These are phyloP conservation scores for Mycena metata DNA, from an alignment of 768 basidiomycete species.

Conservation along the genomic window DNA sequence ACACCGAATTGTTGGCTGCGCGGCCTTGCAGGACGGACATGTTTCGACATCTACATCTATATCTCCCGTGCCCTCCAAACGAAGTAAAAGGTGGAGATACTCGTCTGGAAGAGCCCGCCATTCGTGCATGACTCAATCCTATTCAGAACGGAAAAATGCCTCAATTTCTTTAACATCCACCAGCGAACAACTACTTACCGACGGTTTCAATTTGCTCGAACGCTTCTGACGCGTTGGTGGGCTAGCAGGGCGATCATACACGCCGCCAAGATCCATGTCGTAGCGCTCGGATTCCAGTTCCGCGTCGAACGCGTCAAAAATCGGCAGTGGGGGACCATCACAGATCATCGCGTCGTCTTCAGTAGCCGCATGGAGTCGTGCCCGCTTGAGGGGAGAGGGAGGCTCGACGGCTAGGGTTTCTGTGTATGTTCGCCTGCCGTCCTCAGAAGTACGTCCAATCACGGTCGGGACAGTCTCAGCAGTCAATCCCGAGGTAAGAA, in stretches of 20 bases:
- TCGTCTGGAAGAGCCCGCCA: neutral
- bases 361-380: neutral
- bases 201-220: neutral
- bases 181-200: neutral
- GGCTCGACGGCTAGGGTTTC: neutral
- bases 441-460: neutral
- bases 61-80: neutral
- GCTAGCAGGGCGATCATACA: neutral
- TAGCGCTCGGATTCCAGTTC: neutral
- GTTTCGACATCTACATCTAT: neutral
- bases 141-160: neutral
- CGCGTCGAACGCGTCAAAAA: neutral
- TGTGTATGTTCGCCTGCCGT: neutral
- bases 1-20: too few species aligned
- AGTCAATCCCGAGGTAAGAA: too few species aligned
- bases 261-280: neutral
- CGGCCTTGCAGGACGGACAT: neutral
- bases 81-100: neutral
- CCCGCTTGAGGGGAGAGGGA: neutral
- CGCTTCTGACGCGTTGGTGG: neutral
- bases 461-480: neutral
- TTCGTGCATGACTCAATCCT: neutral
- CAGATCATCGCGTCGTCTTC: neutral
- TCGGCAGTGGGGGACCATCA: neutral
- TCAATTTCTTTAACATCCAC: too few species aligned